phyloP scores from a whole-genome alignment of 148 eudicot genomes.

The Vaccinium myrtillus region DNA sequence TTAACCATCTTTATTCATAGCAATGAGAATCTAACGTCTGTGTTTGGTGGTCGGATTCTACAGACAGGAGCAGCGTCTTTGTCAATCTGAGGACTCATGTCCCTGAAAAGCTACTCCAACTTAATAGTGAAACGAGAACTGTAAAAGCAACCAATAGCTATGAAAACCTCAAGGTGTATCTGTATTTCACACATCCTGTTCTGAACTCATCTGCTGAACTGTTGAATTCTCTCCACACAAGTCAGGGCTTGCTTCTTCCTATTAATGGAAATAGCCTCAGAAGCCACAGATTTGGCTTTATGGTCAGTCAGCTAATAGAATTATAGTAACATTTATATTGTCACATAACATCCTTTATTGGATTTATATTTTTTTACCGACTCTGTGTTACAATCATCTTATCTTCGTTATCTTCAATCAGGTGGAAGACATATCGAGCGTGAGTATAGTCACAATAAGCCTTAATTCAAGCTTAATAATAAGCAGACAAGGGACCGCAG shows the following conservation, averaged over 20 bases:
- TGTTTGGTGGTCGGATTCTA: slow-evolving; percentile 16
- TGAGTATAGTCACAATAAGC: slow-evolving; percentile 56
- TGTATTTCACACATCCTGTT: slow-evolving; percentile 81
- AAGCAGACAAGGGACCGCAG: slow-evolving; percentile 71
- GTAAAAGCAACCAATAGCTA: slow-evolving; percentile 70
- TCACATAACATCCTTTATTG: background rate
- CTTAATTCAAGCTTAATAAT: slow-evolving; percentile 54
- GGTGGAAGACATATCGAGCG: slow-evolving; percentile 54
- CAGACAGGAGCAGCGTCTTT: slow-evolving; percentile 77
- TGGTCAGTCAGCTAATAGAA: slow-evolving; percentile 39
- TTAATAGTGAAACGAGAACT: slow-evolving; percentile 68
- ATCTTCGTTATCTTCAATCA: slow-evolving; percentile 23
- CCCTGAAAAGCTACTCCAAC: slow-evolving; percentile 65
- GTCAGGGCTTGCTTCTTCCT: slow-evolving; percentile 65
- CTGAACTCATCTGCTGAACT: slow-evolving; percentile 72
- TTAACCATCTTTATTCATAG: background rate
- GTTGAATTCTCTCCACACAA: slow-evolving; percentile 46
- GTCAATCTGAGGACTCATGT: slow-evolving; percentile 72
- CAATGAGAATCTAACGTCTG: background rate
- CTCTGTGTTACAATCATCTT: background rate
- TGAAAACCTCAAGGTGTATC: slow-evolving; percentile 63
- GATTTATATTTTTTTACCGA: background rate
- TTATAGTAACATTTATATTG: background rate
- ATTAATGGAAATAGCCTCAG: slow-evolving; percentile 52
- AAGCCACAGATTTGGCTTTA: slow-evolving; percentile 75